Base-by-base conservation (phyloP, 169 alveolate genomes). In the Plasmodium inui region DNA sequence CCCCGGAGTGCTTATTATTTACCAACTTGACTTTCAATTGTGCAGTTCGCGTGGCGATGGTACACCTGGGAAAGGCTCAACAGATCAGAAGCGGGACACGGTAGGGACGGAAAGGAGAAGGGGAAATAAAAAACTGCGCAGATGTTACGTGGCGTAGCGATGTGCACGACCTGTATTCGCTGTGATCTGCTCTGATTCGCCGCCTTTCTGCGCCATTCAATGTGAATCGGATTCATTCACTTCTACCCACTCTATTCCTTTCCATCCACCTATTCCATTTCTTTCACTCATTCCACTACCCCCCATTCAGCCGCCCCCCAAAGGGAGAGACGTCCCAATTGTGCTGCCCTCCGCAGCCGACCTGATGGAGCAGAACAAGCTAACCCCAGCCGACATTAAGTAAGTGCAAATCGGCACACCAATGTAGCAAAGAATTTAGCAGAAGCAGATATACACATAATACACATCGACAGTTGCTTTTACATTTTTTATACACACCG, bases 341-440 rank as follows among this genome's bases (percentile, higher is more conserved):
- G 81, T 90, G 19, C 53, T 90, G 10, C 95, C 95, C 9, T 90
- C 95, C 55, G 95, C 95, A 44, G 79, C 91, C 10, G 95, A 90
- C 50, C 8, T 90, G 32, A 81, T 90, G 95, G 72, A 71, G 22
- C 73, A 81, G 44, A 34, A 90, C 26, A 79, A 82, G 44, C 26
- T 90, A 90, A 82, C n/a, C 28, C 95, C 92, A 19, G 61, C 14
- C 2, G 92, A 90, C 39, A 90, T 90, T 28, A 90, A 46, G 95
- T 90, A 90, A 81, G 53, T n/a, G 44, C 17, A 26, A n/a, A 83
- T 14, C 61, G 72, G 67, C 34, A 55, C 22, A 61, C 88, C 28
- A 70, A 46, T 79, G 2, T 17, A 37, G n/a, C n/a, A 22, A 19
- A 6, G 30, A 37, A 1, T 3, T 10, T 78, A 81, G 9, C 19